phyloP scores from a whole-genome alignment of 345 rosid genomes.

The Cardamine chenopodiifolia region DNA sequence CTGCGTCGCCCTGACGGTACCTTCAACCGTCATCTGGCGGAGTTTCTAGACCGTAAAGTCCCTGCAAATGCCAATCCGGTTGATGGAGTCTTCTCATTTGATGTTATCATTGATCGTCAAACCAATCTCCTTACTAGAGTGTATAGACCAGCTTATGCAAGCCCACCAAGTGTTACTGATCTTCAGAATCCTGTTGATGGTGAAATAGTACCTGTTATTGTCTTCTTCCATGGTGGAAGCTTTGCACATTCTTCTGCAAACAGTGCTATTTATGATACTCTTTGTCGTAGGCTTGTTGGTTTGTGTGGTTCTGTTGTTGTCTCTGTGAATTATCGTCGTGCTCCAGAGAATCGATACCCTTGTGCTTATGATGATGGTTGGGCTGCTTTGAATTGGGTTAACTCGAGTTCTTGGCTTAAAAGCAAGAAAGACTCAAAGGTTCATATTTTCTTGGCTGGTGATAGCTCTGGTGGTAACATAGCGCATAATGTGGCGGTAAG shows the following conservation, averaged over 20 bases:
- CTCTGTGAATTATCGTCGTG: slow-evolving; percentile 85
- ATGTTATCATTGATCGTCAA: slow-evolving; percentile 67
- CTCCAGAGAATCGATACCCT: slow-evolving; percentile 84
- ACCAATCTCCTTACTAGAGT: slow-evolving; percentile 67
- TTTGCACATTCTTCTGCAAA: slow-evolving; percentile 90
- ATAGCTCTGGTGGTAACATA: slow-evolving; percentile 95
- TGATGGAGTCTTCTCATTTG: slow-evolving; percentile 80
- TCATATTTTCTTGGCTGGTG: slow-evolving; percentile 82
- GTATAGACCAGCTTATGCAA: slow-evolving; percentile 59
- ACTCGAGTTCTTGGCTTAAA: slow-evolving; percentile 75
- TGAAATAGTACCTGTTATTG: slow-evolving; percentile 73
- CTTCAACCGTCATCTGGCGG: slow-evolving; percentile 87
- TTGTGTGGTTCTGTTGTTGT: slow-evolving; percentile 71
- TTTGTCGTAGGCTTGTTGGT: slow-evolving; percentile 80
- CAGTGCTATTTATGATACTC: slow-evolving; percentile 75
- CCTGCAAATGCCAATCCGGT: slow-evolving; percentile 73
- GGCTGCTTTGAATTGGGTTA: slow-evolving; percentile 82
- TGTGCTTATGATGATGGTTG: slow-evolving; percentile 96
- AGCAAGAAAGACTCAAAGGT: slow-evolving; percentile 69
- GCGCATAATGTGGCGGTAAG: slow-evolving; percentile 76
- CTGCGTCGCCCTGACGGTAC: slow-evolving; percentile 91
- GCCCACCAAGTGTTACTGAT: slow-evolving; percentile 46
- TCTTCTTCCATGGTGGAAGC: slow-evolving; percentile 96
- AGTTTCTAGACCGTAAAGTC: slow-evolving; percentile 86
- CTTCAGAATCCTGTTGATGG: slow-evolving; percentile 71